phyloP scores from a whole-genome alignment of 1,284 basidiomycete species.

The Malassezia slooffiae region DNA sequence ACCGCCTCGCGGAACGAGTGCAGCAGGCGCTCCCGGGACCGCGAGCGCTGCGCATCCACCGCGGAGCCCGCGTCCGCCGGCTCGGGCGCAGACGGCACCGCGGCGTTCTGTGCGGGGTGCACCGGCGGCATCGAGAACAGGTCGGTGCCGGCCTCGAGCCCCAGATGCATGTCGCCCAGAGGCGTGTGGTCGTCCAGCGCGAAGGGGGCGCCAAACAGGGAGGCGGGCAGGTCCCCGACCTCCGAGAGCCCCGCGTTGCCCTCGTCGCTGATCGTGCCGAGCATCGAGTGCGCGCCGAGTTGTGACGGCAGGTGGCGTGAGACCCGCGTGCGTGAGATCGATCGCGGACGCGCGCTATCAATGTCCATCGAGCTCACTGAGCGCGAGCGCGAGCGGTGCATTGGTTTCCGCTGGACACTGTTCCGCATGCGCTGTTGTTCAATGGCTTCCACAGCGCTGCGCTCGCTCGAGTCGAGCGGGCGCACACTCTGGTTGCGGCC shows the following conservation, averaged over 20 bases:
- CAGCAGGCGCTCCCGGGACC: constrained; percentile 26
- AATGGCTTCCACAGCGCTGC: constrained; percentile 22
- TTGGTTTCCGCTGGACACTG: constrained; percentile 34
- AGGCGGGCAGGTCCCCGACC: background rate
- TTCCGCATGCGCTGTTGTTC: constrained; percentile 26
- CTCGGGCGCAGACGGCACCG: too few relatives aligned
- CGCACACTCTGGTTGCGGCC: constrained; percentile 10
- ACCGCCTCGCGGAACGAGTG: constrained; percentile 33
- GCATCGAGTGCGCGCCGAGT: constrained; percentile 1
- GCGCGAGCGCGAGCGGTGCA: constrained; percentile 48
- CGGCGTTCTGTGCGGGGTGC: too few relatives aligned
- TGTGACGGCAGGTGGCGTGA: constrained; percentile 29
- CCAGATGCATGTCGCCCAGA: too few relatives aligned
- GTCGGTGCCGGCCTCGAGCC: too few relatives aligned
- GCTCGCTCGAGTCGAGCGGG: background rate
- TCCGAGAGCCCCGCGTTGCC: background rate
- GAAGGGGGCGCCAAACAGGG: constrained; percentile 7
- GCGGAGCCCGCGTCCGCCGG: too few relatives aligned
- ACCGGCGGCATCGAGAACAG: too few relatives aligned
- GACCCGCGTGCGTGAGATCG: constrained; percentile 62
- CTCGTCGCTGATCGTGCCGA: background rate
- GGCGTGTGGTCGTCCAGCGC: background rate
- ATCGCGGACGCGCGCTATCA: constrained; percentile 89
- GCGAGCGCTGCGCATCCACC: constrained; percentile 16
- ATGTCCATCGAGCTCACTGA: constrained; percentile 67